phyloP scores from a whole-genome alignment of 805 yeast species.

The Geotrichum ghanense region DNA sequence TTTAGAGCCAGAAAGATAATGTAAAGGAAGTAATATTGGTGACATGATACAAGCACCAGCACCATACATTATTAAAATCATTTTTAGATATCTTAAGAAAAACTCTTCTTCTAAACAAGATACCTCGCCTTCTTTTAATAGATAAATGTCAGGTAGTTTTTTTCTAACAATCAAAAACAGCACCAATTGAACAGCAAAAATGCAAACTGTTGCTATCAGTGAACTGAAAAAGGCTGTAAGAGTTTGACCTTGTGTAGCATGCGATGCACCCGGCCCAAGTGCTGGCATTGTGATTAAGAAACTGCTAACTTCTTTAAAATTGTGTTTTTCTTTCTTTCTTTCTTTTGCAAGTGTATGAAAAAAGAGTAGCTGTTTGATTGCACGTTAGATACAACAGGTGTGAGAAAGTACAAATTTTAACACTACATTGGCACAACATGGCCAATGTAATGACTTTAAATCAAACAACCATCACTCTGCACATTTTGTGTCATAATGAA shows the following conservation, averaged over 20 bases:
- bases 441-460: too few relatives aligned
- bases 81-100: constrained; percentile 48
- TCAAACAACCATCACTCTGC: too few relatives aligned
- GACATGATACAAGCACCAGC: constrained; percentile 43
- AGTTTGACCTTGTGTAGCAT: constrained; percentile 21
- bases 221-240: constrained; percentile 45
- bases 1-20: constrained; percentile 31
- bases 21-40: constrained; percentile 54
- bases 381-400: too few relatives aligned
- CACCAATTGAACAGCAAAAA: constrained; percentile 40
- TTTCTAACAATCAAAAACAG: constrained; percentile 29
- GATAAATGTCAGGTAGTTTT: constrained; percentile 32
- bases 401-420: too few relatives aligned
- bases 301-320: too few relatives aligned
- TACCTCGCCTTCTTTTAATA: constrained; percentile 39
- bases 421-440: too few relatives aligned
- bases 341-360: too few relatives aligned
- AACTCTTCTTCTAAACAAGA: constrained; percentile 53
- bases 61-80: constrained; percentile 40
- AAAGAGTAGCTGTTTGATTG: too few relatives aligned
- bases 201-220: constrained; percentile 39
- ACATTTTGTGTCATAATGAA: too few relatives aligned
- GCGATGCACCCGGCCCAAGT: not conserved
- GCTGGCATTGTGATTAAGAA: too few relatives aligned
- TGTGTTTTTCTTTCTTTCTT: too few relatives aligned